Percentiles rank a stretch among this genome's conserved stretches.
Conservation (phyloP, 495 filamentous ascomycete genomes). For the Penicillium mononematosum region DNA sequence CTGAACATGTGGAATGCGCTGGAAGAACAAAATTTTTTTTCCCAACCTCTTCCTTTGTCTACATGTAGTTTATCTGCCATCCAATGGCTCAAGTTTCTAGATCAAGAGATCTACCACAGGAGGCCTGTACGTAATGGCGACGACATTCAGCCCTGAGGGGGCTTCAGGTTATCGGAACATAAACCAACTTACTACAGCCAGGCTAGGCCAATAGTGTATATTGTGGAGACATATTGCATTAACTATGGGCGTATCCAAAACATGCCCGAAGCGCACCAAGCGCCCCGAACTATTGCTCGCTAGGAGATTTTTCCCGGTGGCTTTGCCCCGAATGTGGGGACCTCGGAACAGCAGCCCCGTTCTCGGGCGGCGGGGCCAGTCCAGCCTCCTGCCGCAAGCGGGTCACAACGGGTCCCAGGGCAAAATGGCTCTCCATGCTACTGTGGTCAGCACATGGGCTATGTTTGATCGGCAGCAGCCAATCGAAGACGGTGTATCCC, state of each 20-base stretch:
- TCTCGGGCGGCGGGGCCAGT: constrained; percentile 25
- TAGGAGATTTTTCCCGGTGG: neutral
- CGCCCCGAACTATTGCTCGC: constrained; percentile 1
- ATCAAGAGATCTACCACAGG: neutral
- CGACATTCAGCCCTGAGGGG: constrained; percentile 11
- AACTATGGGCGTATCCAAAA: constrained; percentile 4
- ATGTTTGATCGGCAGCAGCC: constrained; percentile 67
- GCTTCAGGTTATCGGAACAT: neutral
- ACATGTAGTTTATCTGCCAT: neutral
- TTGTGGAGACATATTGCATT: neutral
- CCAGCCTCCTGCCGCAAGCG: constrained; percentile 50
- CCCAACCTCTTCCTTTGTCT: neutral
- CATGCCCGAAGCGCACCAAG: neutral
- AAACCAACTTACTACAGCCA: neutral
- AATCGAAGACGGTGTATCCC: constrained; percentile 66
- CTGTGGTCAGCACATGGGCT: constrained; percentile 61
- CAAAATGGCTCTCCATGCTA: constrained; percentile 46
- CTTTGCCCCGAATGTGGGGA: constrained; percentile 7
- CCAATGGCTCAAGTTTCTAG: neutral
- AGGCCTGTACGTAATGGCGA: neutral
- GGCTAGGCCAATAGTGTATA: neutral
- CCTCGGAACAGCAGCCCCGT: constrained; percentile 3
- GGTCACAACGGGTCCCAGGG: constrained; percentile 51
- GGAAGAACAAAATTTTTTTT: neutral
- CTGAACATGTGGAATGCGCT: too few relatives aligned